These are phyloP conservation scores for Aaosphaeria pasadenensis DNA, from an alignment of 2,329 filamentous ascomycete genomes.

Conservation along the genomic window DNA sequence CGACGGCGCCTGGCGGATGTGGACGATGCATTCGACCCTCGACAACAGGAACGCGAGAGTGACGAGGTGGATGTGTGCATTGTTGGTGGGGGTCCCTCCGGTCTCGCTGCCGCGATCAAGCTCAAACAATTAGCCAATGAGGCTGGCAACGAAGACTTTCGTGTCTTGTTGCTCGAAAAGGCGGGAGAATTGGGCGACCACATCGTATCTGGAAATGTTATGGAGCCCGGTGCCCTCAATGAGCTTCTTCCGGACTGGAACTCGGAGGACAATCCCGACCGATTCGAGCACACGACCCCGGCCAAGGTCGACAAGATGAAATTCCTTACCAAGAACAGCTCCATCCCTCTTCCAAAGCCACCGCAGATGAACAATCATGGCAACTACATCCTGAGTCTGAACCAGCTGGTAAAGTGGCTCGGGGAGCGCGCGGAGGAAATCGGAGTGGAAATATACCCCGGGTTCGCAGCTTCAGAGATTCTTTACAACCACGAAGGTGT, in stretches of 20 bases:
- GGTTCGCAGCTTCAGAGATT: conserved; percentile 91
- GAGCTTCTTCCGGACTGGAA: conserved; percentile 95
- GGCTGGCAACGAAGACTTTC: conserved; percentile 92
- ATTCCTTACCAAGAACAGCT: conserved; percentile 78
- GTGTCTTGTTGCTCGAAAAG: conserved; percentile 90
- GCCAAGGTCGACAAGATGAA: conserved; percentile 85
- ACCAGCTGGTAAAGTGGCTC: conserved; percentile 93
- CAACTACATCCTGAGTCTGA: conserved; percentile 95
- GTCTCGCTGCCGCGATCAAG: conserved; percentile 87
- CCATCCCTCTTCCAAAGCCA: conserved; percentile 80
- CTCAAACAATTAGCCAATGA: conserved; percentile 94
- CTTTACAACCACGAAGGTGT: conserved; percentile 83
- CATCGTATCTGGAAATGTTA: conserved; percentile 92
- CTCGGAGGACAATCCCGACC: conserved; percentile 78
- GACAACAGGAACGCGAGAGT: conserved; percentile 74
- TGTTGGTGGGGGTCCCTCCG: conserved; percentile 91
- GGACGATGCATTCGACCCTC: conserved; percentile 43
- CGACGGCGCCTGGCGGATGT: conserved; percentile 33
- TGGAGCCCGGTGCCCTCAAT: conserved; percentile 82
- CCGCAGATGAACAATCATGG: conserved; percentile 98
- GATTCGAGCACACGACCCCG: conserved; percentile 84
- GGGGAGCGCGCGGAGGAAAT: conserved; percentile 94
- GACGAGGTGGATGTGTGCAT: conserved; percentile 97
- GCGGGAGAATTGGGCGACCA: conserved; percentile 93
- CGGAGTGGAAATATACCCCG: conserved; percentile 93